Percentiles rank a stretch among this genome's conserved stretches.
Evolutionary conservation across 345 rosid species (phyloP).

Genomic region (Barbarea vulgaris): DNA sequence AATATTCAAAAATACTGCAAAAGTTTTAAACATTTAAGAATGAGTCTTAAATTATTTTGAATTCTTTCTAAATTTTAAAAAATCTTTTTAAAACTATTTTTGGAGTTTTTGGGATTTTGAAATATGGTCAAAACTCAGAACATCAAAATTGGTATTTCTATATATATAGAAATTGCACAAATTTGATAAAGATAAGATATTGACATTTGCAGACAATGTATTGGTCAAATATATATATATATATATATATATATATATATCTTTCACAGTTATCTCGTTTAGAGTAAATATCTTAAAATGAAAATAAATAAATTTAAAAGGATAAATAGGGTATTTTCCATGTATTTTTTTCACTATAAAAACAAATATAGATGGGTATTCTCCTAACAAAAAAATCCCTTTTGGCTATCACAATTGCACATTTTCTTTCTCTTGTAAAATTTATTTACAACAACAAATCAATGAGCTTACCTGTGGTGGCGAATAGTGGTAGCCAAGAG

Average conservation of each 20-base stretch:
- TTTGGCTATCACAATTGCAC: not conserved
- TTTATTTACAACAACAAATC: not conserved
- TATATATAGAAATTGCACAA: not conserved
- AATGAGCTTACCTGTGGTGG: slow-evolving; percentile 7
- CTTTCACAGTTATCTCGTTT: too few relatives aligned
- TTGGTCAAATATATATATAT: not conserved
- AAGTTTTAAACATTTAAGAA: too few relatives aligned
- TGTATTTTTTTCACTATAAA: not conserved
- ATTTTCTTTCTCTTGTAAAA: not conserved
- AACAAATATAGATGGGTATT: not conserved
- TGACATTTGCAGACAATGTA: not conserved
- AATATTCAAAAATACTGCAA: too few relatives aligned
- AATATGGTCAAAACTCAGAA: not conserved
- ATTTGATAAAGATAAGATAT: not conserved
- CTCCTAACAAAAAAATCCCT: not conserved
- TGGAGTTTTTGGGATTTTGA: not conserved
- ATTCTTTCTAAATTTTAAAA: not conserved
- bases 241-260: too few relatives aligned
- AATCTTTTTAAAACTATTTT: not conserved
- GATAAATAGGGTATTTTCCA: not conserved
- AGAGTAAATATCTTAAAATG: not conserved
- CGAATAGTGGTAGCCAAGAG: not conserved
- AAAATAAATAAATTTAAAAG: not conserved
- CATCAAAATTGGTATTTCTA: not conserved
- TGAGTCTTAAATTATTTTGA: too few relatives aligned